Evolutionary conservation across 495 filamentous ascomycete genomes (phyloP).

Genomic region (Darksidea phi): DNA sequence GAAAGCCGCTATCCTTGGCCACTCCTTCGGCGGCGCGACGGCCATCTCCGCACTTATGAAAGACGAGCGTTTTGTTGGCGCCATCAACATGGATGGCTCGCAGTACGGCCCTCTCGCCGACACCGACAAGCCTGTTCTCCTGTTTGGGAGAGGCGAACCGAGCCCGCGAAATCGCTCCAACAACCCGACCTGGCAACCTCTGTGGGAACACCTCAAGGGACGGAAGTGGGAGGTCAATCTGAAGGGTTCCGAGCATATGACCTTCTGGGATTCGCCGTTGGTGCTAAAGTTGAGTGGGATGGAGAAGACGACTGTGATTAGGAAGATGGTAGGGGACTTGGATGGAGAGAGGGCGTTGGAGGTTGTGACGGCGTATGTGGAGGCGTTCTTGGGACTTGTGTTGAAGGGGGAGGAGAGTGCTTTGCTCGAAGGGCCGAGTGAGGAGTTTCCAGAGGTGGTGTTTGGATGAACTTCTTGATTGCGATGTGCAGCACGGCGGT

Average conservation of each 20-base stretch:
- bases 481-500: no score
- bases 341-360: constrained; percentile 13
- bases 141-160: constrained; percentile 21
- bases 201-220: constrained; percentile 7
- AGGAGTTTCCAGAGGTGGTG: no score
- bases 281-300: constrained; percentile 8
- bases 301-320: background rate
- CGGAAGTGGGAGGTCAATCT: constrained; percentile 24
- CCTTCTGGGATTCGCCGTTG: constrained; percentile 17
- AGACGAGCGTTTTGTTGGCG: constrained; percentile 48
- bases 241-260: constrained; percentile 4
- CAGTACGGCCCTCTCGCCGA: constrained; percentile 6
- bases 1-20: constrained; percentile 39
- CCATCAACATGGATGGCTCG: constrained; percentile 51
- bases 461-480: no score
- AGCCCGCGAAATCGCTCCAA: constrained; percentile 13
- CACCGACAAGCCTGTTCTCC: constrained; percentile 10
- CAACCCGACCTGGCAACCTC: constrained; percentile 11
- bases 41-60: constrained; percentile 45
- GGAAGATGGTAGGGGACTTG: background rate
- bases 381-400: constrained; percentile 18
- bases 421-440: no score
- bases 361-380: constrained; percentile 9
- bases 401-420: background rate
- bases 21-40: constrained; percentile 57